Base-by-base conservation (phyloP, 163 green algal genomes). In the Chloromonas sp. region DNA sequence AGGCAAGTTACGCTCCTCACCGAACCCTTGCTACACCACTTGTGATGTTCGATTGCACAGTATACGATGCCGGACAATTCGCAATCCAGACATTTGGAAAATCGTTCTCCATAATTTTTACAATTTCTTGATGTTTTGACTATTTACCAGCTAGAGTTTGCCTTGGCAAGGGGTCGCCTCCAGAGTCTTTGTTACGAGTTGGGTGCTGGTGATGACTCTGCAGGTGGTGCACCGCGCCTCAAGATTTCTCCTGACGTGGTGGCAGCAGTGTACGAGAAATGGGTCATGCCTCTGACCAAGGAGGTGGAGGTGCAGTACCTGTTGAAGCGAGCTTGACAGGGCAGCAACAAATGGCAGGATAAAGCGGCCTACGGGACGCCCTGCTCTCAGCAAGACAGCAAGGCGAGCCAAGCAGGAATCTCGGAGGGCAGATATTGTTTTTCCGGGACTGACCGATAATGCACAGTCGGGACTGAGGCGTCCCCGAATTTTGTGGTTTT, bases 241-340 rank as follows among this genome's bases (percentile, higher is more conserved):
- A 97, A 96, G 87, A 91, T 99, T 60, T 81, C 89, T 14, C 95
- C 97, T 0, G 89, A 97, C n/a, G 85, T 92, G 15, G 93, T 99
- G 60, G 96, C 92, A 0, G 71, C 92, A 36, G 87, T 99, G 83
- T 99, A 99, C 86, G 87, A 94, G 62, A 83, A 97, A 14, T 97
- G 94, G 89, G 92, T 99, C 8, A 99, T 99, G 96, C 97, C 97
- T 3, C 92, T 99, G 11, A 99, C 95, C 57, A 99, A 99, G 89
- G 92, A 98, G 58, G 97, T 99, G 61, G 94, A 99, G 89, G 94
- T 99, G n/a, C 60, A 88, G 58, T 97, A 97, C 88, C 87, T 97
- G 85, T 82, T 97, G 82, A 76, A 84, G 60, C 84, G 94, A 0
- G 36, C 87, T 96, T 13, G 90, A 93, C 80, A 8, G 62, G 13